Evolutionary conservation across 208 protist species (phyloP), one percentile per base, ranked within the genome.

Genomic region (Tritrichomonas musculus): DNA sequence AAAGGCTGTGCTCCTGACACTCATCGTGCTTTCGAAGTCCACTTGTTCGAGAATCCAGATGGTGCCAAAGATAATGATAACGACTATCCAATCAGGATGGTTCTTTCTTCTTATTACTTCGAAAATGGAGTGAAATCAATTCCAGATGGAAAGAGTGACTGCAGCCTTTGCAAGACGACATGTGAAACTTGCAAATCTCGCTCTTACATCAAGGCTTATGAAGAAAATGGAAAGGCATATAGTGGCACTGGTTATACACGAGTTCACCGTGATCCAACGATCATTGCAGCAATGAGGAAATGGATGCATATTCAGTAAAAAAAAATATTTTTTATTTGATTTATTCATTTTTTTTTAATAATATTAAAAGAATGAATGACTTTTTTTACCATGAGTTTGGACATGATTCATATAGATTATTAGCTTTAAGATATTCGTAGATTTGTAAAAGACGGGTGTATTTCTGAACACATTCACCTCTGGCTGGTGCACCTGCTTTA

Each of bases 1-100:
- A 96, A 77, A 47, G 69, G 69, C 2, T 77, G 69, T 47, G 2
- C 25, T 47, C 33, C 69, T n/a, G 69, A 39, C 47, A 77, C 2
- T 17, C 96, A 97, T 57, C 82, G 96, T 60, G 41, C 17, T 0
- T 97, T 96, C 80, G 96, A 97, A 66, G 92, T 92, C 1, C 92
- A 95, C 57, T 72, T 97, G 4, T 97, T 97, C 94, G 30, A 14
- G 22, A 92, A 53, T 50, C 96, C 96, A 41, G n/a, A 95, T 27
- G 36, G 69, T 77, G 36, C 25, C 8, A 49, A 3, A 9, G 39
- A 77, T 22, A 77, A 77, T 47, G 39, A 77, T 39, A 47, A 77
- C 8, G 69, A 77, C 22, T 77, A 77, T 47, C 39, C 69, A 39
- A 95, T 96, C 30, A 13, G 95, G 13, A 33, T 96, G 20, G 60